Evolutionary conservation across 371 early-diverging fungal species (phyloP).

Genomic region (Mortierella sp.): DNA sequence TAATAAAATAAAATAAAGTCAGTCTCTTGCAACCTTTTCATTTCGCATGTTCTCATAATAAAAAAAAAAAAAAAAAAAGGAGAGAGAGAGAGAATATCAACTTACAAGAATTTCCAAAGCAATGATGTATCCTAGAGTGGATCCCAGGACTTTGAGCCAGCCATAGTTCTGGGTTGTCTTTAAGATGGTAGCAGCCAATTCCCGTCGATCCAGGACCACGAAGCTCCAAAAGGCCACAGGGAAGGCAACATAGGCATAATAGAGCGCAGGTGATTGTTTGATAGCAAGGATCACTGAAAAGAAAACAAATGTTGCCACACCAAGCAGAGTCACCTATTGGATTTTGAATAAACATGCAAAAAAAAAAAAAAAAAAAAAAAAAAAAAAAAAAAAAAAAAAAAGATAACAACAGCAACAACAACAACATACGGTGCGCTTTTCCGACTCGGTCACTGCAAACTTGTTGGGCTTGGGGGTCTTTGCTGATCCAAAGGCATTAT

Average conservation of each 20-base stretch:
- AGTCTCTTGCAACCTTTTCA: too few species aligned
- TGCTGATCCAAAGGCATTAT: conserved; percentile 20
- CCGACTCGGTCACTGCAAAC: conserved; percentile 9
- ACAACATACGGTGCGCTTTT: conserved; percentile 8
- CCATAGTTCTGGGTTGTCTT: conserved; percentile 42
- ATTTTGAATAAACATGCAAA: too few species aligned
- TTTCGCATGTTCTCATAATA: neutral
- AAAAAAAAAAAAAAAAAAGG: neutral
- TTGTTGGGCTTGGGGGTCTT: conserved; percentile 3
- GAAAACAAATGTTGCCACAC: conserved; percentile 30
- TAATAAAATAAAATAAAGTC: neutral
- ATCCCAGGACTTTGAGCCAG: conserved; percentile 36
- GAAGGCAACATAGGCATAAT: conserved; percentile 88
- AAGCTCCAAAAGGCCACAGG: conserved; percentile 89
- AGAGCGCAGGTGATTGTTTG: conserved; percentile 83
- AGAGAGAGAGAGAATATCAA: neutral
- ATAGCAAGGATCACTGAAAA: conserved; percentile 65
- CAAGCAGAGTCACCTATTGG: too few species aligned
- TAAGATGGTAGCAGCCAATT: conserved; percentile 48
- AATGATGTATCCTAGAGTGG: conserved; percentile 56
- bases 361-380: too few species aligned
- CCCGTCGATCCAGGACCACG: conserved; percentile 59
- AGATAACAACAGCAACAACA: neutral
- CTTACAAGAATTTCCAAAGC: conserved; percentile 79
- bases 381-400: too few species aligned